These are phyloP conservation scores for Artomyces pyxidatus DNA, from an alignment of 768 basidiomycete species.

Conservation along the genomic window DNA sequence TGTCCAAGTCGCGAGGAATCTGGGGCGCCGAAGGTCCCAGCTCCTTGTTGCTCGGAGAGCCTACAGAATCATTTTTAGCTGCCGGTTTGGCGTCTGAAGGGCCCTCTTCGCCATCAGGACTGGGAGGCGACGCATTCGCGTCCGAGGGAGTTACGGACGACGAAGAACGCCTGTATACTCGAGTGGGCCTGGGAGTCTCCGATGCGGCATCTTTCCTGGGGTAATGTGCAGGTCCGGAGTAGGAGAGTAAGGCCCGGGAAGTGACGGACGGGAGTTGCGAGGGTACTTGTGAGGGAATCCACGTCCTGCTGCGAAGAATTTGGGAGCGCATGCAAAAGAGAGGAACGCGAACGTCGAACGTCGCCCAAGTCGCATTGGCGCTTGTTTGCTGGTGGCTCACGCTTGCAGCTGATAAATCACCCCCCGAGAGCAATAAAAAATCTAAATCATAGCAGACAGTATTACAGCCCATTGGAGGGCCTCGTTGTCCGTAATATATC, in stretches of 20 bases:
- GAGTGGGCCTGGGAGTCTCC: slow-evolving; percentile 15
- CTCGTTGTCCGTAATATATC: slow-evolving; percentile 2
- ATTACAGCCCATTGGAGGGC: slow-evolving; percentile 3
- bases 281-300: slow-evolving; percentile 24
- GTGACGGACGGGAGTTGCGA: too few relatives aligned
- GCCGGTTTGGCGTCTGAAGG: slow-evolving; percentile 31
- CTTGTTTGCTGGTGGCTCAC: not conserved
- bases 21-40: slow-evolving; percentile 32
- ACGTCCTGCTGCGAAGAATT: slow-evolving; percentile 27
- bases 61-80: slow-evolving; percentile 30
- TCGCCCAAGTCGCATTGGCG: too few relatives aligned
- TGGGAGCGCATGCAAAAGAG: slow-evolving; percentile 30
- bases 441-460: not conserved
- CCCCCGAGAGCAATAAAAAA: not conserved
- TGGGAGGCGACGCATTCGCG: slow-evolving; percentile 13
- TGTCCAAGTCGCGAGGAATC: slow-evolving; percentile 43
- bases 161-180: slow-evolving; percentile 22
- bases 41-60: slow-evolving; percentile 18
- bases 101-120: slow-evolving; percentile 16
- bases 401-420: not conserved
- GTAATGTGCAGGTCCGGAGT: slow-evolving; percentile 22
- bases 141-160: slow-evolving; percentile 25
- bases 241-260: slow-evolving; percentile 23
- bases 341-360: slow-evolving; percentile 1
- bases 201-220: slow-evolving; percentile 23